Base-by-base conservation (phyloP, 768 basidiomycete genomes). In the Leccinellum rugosiceps region DNA sequence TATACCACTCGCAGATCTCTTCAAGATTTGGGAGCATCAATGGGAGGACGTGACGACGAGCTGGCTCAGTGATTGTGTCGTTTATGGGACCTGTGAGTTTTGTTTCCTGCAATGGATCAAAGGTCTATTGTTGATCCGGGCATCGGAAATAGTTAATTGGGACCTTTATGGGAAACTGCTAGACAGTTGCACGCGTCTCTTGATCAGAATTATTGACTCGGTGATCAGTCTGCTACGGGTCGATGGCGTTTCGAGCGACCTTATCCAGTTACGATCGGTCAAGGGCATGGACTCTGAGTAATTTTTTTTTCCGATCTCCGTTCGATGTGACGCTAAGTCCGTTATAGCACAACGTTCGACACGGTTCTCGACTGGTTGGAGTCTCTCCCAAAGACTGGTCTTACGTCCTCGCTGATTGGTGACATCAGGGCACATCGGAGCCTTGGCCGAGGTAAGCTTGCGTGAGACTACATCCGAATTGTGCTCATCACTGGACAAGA, bases 121-220 rank as follows among this genome's bases (percentile, higher is more conserved):
- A 9, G 6, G 19, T 50, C 21, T 9, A 5, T 44, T 52, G 19
- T 32, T 55, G 38, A 54, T 61, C 59, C 44, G 43, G 21, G n/a
- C 32, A 17, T 38, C 35, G 8, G 19, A 43, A 50, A 21, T 49
- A 88, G 86, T 84, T 62, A 74, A 84, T 58, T 88, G 86, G 86
- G 67, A 65, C 34, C 69, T 85, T 25, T 83, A 82, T 57, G 74
- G 71, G 31, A 74, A 75, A 52, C 59, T 84, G 9, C 61, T 85
- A 0, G 75, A 80, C 56, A 70, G 69, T 11, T 72, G 74, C 6
- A 62, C 80, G 15, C 63, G 57, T 1, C 61, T 84, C 11, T 65
- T 85, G 34, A 81, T 80, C 59, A 68, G 62, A 25, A 66, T 76
- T 26, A 62, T 74, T 46, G 55, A 62, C 45, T 62, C 69, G 48